Conservation (phyloP, 306 rosid species). For the Quercus alba region DNA sequence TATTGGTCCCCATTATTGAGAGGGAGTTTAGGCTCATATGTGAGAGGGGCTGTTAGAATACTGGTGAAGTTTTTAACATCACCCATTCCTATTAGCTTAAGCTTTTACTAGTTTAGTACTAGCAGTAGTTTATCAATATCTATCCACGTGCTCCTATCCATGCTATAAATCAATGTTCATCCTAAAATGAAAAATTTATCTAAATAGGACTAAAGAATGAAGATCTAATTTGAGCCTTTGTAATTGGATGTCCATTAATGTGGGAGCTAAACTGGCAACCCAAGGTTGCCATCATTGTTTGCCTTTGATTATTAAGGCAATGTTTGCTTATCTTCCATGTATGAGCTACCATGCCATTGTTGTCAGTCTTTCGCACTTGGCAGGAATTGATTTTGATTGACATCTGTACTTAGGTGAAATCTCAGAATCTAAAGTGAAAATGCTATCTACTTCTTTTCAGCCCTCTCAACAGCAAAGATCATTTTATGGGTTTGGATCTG, state of each 20-base stretch:
- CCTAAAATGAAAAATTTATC: not conserved
- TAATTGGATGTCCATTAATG: not conserved
- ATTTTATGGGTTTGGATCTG: slow-evolving; percentile 68
- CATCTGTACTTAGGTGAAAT: not conserved
- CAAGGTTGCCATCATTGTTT: not conserved
- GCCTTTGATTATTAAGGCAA: not conserved
- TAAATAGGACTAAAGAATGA: not conserved
- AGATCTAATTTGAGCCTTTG: not conserved
- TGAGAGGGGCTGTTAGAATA: no score
- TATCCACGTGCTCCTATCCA: no score
- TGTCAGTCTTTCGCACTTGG: slow-evolving; percentile 11
- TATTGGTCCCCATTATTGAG: no score
- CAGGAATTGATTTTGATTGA: slow-evolving; percentile 4
- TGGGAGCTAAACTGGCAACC: not conserved
- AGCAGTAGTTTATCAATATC: no score
- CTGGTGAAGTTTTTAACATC: no score
- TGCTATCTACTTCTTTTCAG: slow-evolving; percentile 43
- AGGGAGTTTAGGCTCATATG: no score
- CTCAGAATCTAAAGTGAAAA: not conserved
- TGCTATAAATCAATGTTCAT: not conserved
- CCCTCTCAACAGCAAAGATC: slow-evolving; percentile 70
- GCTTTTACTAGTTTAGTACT: no score
- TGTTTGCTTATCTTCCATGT: slow-evolving; percentile 7
- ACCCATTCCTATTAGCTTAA: no score
- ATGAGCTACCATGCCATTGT: not conserved